phyloP scores from a whole-genome alignment of 768 basidiomycete genomes.

The Suillus placidus region DNA sequence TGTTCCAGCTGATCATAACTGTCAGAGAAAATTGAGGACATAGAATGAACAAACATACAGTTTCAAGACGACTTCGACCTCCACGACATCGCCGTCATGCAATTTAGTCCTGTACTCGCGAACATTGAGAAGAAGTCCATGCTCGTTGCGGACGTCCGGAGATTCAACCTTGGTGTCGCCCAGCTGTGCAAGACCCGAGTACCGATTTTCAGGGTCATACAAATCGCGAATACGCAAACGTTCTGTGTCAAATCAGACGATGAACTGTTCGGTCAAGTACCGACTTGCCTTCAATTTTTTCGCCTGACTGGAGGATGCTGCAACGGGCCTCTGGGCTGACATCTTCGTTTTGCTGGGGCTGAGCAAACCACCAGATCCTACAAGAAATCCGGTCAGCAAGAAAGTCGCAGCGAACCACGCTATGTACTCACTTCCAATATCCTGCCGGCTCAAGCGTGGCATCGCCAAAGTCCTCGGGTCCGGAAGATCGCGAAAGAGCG shows the following conservation, averaged over 20 bases:
- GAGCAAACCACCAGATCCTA: neutral
- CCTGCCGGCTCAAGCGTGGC: neutral
- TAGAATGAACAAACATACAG: neutral
- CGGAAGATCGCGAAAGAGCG: neutral
- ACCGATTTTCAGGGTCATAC: neutral
- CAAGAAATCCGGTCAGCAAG: neutral
- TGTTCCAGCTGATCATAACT: neutral
- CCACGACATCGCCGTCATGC: neutral
- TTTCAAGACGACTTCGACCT: slow-evolving; percentile 6
- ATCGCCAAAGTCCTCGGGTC: neutral
- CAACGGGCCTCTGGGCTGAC: neutral
- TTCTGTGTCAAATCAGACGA: neutral
- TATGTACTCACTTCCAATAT: neutral
- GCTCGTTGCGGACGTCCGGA: neutral
- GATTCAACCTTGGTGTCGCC: neutral
- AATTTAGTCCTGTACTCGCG: neutral
- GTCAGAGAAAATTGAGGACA: neutral
- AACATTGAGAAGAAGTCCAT: neutral
- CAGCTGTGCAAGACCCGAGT: neutral
- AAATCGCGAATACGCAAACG: neutral
- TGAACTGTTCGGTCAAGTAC: neutral
- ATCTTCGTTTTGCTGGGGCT: neutral
- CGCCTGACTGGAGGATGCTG: neutral
- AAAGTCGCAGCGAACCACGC: neutral
- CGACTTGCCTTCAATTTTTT: neutral